Conservation (phyloP, 352 stramenopile genomes). For the Hyaloperonospora brassicae region DNA sequence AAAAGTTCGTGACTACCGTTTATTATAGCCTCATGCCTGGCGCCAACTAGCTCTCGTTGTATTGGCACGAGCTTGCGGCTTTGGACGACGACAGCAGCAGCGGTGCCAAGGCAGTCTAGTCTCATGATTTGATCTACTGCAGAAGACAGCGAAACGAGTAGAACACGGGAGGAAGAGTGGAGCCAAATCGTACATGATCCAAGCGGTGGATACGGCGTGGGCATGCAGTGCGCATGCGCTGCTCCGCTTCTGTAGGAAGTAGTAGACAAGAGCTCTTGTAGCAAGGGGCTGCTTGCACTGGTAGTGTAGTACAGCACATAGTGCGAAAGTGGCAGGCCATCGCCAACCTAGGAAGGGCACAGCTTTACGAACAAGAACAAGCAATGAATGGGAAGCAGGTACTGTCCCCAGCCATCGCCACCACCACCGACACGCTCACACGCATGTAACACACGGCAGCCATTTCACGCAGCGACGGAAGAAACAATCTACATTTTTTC, state of each 20-base stretch:
- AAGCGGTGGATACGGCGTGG: conserved; percentile 33
- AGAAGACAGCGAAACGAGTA: conserved; percentile 17
- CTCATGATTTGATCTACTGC: conserved; percentile 2
- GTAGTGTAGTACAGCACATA: conserved; percentile 8
- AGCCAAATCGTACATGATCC: conserved; percentile 30
- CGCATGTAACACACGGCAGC: conserved; percentile 15
- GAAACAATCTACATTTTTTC: conserved; percentile 34
- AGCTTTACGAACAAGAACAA: conserved; percentile 12
- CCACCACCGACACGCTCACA: conserved; percentile 5
- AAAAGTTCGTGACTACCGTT: conserved; percentile 97
- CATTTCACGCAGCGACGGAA: conserved; percentile 11
- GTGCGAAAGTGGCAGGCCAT: conserved; percentile 15
- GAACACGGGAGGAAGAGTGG: conserved; percentile 18
- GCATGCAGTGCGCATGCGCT: conserved; percentile 26
- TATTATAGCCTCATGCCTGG: conserved; percentile 94
- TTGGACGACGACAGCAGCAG: not conserved
- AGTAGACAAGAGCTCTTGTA: conserved; percentile 26
- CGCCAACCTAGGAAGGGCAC: conserved; percentile 28
- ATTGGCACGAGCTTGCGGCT: not conserved
- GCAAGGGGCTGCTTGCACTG: conserved; percentile 20
- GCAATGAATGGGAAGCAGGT: conserved; percentile 23
- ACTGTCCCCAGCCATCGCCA: conserved; percentile 10
- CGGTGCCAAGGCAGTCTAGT: not conserved
- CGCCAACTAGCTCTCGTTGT: conserved; percentile 44
- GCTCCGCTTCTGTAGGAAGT: conserved; percentile 28